Percentiles rank a stretch among this genome's conserved stretches.
phyloP scores from a whole-genome alignment of 345 rosid species.

The Lenwebbia sp. region DNA sequence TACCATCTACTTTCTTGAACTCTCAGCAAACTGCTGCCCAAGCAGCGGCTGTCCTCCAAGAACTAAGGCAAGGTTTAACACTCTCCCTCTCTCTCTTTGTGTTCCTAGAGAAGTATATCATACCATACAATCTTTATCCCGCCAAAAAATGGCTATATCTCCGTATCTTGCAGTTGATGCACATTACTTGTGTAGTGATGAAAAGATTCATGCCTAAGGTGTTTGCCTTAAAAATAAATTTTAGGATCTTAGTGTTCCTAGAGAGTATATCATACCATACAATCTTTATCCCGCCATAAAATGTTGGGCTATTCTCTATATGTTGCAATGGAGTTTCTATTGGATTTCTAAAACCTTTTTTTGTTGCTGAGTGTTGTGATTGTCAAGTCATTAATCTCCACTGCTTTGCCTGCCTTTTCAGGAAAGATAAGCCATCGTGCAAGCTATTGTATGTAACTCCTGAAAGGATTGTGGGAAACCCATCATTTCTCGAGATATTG shows the following conservation, averaged over 20 bases:
- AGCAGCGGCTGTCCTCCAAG: conserved; percentile 70
- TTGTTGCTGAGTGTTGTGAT: not conserved
- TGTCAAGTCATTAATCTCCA: not conserved
- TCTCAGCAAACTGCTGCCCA: conserved; percentile 86
- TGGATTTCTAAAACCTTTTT: not conserved
- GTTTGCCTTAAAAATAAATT: not conserved
- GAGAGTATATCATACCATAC: not conserved
- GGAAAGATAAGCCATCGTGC: conserved; percentile 78
- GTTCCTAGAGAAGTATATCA: not conserved
- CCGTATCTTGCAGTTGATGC: not conserved
- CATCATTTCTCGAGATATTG: conserved; percentile 46
- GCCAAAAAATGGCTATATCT: not conserved
- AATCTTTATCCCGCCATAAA: not conserved
- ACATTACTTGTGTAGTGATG: not conserved
- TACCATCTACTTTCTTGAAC: conserved; percentile 78
- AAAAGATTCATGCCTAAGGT: not conserved
- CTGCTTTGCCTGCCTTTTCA: not conserved
- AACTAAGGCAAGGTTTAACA: conserved; percentile 58
- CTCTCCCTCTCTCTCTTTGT: not conserved
- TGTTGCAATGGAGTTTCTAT: not conserved
- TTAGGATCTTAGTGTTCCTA: not conserved
- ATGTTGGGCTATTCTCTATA: not conserved
- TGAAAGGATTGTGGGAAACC: conserved; percentile 76
- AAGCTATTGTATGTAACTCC: conserved; percentile 91
- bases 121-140: not conserved